Conservation (phyloP, 768 basidiomycete species). For the Boletus subcaerulescens region DNA sequence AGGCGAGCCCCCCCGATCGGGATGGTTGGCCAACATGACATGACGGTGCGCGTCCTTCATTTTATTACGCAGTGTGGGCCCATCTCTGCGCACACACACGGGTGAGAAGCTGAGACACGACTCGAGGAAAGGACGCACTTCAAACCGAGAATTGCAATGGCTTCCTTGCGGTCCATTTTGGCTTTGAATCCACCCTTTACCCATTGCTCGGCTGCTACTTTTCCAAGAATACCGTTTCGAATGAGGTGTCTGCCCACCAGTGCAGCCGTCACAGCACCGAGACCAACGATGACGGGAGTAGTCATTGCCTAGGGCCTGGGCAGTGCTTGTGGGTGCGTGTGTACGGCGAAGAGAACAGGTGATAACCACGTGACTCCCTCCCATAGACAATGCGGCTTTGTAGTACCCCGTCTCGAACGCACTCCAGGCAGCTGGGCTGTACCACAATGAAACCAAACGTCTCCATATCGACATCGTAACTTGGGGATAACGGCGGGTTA, state of each 20-base stretch:
- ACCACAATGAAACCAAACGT: not conserved
- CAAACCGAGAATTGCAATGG: conserved; percentile 85
- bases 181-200: conserved; percentile 90
- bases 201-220: conserved; percentile 74
- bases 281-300: conserved; percentile 72
- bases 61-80: conserved; percentile 65
- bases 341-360: no score
- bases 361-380: conserved; percentile 10
- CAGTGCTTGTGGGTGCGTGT: no score
- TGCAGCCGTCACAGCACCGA: conserved; percentile 75
- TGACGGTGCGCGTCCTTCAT: conserved; percentile 95
- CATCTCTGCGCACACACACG: conserved; percentile 56
- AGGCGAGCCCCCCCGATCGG: conserved; percentile 97
- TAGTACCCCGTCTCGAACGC: no score
- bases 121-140: conserved; percentile 59
- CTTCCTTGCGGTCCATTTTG: conserved; percentile 97
- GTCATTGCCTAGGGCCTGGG: conserved; percentile 48
- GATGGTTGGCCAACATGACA: conserved; percentile 98
- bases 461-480: conserved; percentile 10
- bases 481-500: not conserved
- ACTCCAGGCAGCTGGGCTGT: not conserved
- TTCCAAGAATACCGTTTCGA: conserved; percentile 57
- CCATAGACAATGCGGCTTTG: no score
- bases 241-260: conserved; percentile 71
- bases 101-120: not conserved